Percentiles rank a stretch among this genome's conserved stretches.
These are phyloP conservation scores for Penicillium verrucosum DNA, from an alignment of 2,329 filamentous ascomycete species.

Conservation along the genomic window DNA sequence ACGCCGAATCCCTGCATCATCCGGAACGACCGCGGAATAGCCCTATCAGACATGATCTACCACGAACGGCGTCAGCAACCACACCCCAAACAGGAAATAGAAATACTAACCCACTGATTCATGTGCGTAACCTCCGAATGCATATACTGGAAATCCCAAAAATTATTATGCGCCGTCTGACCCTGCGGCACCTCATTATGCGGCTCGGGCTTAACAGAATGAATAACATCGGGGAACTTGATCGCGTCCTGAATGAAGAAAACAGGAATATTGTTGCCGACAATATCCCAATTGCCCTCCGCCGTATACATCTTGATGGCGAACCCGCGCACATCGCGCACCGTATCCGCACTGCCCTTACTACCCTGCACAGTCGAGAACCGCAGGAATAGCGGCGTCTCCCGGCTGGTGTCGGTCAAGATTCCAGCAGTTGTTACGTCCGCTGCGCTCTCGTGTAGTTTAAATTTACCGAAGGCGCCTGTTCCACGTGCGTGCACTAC, in stretches of 20 bases:
- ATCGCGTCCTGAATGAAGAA: slow-evolving; percentile 45
- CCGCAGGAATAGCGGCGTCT: slow-evolving; percentile 64
- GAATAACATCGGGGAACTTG: slow-evolving; percentile 42
- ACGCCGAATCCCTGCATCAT: slow-evolving; percentile 41
- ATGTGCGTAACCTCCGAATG: slow-evolving; percentile 35
- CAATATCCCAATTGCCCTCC: slow-evolving; percentile 66
- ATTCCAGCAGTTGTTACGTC: slow-evolving; percentile 64
- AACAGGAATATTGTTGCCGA: slow-evolving; percentile 43
- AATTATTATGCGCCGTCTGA: slow-evolving; percentile 52
- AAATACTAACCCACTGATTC: slow-evolving; percentile 31
- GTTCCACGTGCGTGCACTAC: slow-evolving; percentile 66
- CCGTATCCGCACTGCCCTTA: slow-evolving; percentile 73
- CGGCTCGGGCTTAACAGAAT: slow-evolving; percentile 42
- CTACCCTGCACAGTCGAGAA: slow-evolving; percentile 78
- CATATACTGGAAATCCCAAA: slow-evolving; percentile 39
- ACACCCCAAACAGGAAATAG: neutral
- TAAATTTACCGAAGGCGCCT: slow-evolving; percentile 66
- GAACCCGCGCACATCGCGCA: slow-evolving; percentile 79
- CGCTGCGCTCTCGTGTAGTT: slow-evolving; percentile 59
- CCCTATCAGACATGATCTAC: slow-evolving; percentile 37
- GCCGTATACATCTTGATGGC: slow-evolving; percentile 74
- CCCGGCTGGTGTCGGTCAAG: slow-evolving; percentile 64
- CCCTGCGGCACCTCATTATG: slow-evolving; percentile 52
- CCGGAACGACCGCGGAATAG: slow-evolving; percentile 35
- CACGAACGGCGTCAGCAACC: neutral